Conservation (phyloP, 2,329 filamentous ascomycete genomes). For the Ascochyta koolunga region DNA sequence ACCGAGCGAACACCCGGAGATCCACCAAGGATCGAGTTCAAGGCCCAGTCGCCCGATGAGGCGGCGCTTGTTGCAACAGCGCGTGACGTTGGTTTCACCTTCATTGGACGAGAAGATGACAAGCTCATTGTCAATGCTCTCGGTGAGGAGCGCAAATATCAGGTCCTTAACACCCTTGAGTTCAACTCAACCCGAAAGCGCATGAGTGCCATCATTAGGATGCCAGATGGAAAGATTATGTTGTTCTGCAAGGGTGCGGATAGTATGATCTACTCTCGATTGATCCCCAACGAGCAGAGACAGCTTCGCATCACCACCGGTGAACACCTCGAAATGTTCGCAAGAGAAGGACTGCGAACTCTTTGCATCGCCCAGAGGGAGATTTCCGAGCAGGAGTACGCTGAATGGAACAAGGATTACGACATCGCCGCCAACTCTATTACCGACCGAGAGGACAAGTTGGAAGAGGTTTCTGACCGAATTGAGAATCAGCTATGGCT, state of each 20-base stretch:
- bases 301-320: slow-evolving; percentile 84
- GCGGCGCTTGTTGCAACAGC: slow-evolving; percentile 93
- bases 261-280: slow-evolving; percentile 92
- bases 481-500: slow-evolving; percentile 91
- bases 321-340: slow-evolving; percentile 96
- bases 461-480: slow-evolving; percentile 85
- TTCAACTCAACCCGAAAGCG: slow-evolving; percentile 97
- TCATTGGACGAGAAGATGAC: slow-evolving; percentile 78
- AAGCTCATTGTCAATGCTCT: slow-evolving; percentile 85
- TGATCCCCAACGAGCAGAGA: slow-evolving; percentile 83
- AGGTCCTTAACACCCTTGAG: slow-evolving; percentile 91
- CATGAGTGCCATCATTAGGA: slow-evolving; percentile 95
- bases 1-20: slow-evolving; percentile 90
- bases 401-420: slow-evolving; percentile 82
- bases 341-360: slow-evolving; percentile 90
- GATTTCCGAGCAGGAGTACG: slow-evolving; percentile 81
- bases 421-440: slow-evolving; percentile 85
- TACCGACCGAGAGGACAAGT: slow-evolving; percentile 85
- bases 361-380: slow-evolving; percentile 89
- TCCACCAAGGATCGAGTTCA: slow-evolving; percentile 89
- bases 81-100: slow-evolving; percentile 92
- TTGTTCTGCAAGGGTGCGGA: slow-evolving; percentile 98
- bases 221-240: slow-evolving; percentile 88
- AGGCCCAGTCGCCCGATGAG: slow-evolving; percentile 96
- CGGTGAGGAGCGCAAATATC: slow-evolving; percentile 83